Evolutionary conservation across 2,329 filamentous ascomycete species (phyloP), one percentile per base, ranked within the genome.

Genomic region (Fusarium begoniae): DNA sequence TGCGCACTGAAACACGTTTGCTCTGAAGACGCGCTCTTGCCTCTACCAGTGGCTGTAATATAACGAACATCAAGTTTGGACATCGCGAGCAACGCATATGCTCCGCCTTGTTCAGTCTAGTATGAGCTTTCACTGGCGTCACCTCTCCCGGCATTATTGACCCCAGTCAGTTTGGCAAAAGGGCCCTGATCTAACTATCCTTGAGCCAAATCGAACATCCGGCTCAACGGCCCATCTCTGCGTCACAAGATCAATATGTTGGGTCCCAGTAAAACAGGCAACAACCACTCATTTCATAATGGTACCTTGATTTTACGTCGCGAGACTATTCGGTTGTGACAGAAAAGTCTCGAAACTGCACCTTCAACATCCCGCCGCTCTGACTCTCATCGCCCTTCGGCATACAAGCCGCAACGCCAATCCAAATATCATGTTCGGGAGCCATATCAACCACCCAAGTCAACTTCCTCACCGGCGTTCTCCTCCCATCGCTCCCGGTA

Each of bases 341-440:
- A 7, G 20, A 30, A 8, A 66, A 56, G 20, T 47, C 60, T 0
- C n/a, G 41, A 17, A 66, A 66, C 2, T 22, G 35, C 5, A 65
- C 63, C 2, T 53, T 28, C 8, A 66, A 13, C 12, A 22, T 12
- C 2, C 63, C 63, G 0, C 60, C 60, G 14, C 26, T 18, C 6
- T 6, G 6, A 6, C 26, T 66, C 28, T 30, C 63, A 20, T 66
- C 40, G 7, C 59, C 26, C 14, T 65, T 66, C 0, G 63, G 63
- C 63, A 66, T 66, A 17, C 63, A 66, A 15, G 48, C 63, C 28
- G 60, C 41, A 2, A 57, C 60, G 2, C 63, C 63, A 26, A 66
- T 41, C 63, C 63, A 66, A 1, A 66, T 17, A 7, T 56, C 28
- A 11, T 35, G 13, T 4, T 37, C 6, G 0, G 40, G 60, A 11